Evolutionary conservation across 2,329 filamentous ascomycete species (phyloP), one percentile per base, ranked within the genome.

Genomic region (Penicillium sp.): DNA sequence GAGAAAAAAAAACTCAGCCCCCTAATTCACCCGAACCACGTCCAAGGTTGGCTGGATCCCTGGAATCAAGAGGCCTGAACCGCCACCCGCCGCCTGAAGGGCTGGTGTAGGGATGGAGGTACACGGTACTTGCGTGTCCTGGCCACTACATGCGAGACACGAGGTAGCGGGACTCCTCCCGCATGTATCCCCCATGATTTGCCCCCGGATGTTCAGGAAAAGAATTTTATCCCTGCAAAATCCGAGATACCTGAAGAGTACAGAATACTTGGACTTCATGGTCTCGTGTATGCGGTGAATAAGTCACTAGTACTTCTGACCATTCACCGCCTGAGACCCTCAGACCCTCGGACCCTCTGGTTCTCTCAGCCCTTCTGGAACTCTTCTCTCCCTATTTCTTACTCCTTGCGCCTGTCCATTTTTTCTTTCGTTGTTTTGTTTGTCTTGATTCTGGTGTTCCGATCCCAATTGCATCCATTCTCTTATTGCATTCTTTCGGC

Each of bases 271-370:
- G 2, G 3, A 1, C n/a, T 3, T 30, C 25, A 30, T 11, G 2
- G 14, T 4, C 2, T 25, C 13, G 19, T 11, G n/a, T 6, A n/a
- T 14, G 14, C 19, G 5, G n/a, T 6, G 3, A 2, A 6, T 37
- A 11, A 64, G 55, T 58, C n/a, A 10, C 22, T 4, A 19, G 38
- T 57, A 66, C 57, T 42, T 42, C 38, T 40, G n/a, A 30, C 43
- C 40, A 63, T 68, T 70, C 65, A 70, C 68, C 68, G 68, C 68
- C 68, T 64, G 56, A 33, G 19, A 65, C 58, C 52, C 62, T 65
- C 62, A 60, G 62, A 65, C 58, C 46, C 62, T 65, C 64, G 59
- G 63, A 56, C 63, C 65, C 65, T 53, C 14, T 16, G 35, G 51
- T 53, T 59, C 37, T 37, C 59, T 60, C 54, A 61, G 55, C 52